These are phyloP conservation scores for Sordariomycetes sp. DNA, from an alignment of 2,329 filamentous ascomycete species.

Conservation along the genomic window DNA sequence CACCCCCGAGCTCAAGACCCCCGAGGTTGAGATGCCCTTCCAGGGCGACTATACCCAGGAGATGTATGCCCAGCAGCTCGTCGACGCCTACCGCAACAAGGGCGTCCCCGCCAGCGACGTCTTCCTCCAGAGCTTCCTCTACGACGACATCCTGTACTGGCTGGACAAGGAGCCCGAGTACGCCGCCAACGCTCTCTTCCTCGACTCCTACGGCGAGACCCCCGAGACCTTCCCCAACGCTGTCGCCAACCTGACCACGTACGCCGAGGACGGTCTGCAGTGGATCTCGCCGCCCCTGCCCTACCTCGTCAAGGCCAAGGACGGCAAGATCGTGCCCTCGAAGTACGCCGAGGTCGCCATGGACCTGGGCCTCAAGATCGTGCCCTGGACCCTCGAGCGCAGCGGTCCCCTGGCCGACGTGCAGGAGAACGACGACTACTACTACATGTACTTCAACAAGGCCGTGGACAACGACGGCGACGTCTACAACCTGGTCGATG, in stretches of 20 bases:
- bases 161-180: slow-evolving; percentile 51
- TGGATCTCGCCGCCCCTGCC: slow-evolving; percentile 55
- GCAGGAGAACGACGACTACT: slow-evolving; percentile 38
- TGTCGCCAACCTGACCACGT: slow-evolving; percentile 44
- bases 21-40: slow-evolving; percentile 63
- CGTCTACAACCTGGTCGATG: slow-evolving; percentile 56
- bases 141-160: slow-evolving; percentile 58
- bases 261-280: slow-evolving; percentile 48
- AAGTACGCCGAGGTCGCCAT: slow-evolving; percentile 53
- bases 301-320: slow-evolving; percentile 46
- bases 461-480: slow-evolving; percentile 55
- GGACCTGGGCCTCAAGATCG: slow-evolving; percentile 52
- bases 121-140: slow-evolving; percentile 58
- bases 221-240: slow-evolving; percentile 41
- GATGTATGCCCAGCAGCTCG: slow-evolving; percentile 54
- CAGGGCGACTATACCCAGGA: slow-evolving; percentile 53
- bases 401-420: slow-evolving; percentile 46
- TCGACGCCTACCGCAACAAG: slow-evolving; percentile 47
- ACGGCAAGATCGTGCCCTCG: slow-evolving; percentile 50
- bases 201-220: slow-evolving; percentile 53
- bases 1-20: slow-evolving; percentile 60
- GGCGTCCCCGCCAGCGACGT: slow-evolving; percentile 45
- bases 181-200: slow-evolving; percentile 52
- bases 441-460: slow-evolving; percentile 46
- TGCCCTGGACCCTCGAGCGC: slow-evolving; percentile 62